phyloP scores from a whole-genome alignment of 2,329 filamentous ascomycete species.

The Aspergillus fumigatiaffinis region DNA sequence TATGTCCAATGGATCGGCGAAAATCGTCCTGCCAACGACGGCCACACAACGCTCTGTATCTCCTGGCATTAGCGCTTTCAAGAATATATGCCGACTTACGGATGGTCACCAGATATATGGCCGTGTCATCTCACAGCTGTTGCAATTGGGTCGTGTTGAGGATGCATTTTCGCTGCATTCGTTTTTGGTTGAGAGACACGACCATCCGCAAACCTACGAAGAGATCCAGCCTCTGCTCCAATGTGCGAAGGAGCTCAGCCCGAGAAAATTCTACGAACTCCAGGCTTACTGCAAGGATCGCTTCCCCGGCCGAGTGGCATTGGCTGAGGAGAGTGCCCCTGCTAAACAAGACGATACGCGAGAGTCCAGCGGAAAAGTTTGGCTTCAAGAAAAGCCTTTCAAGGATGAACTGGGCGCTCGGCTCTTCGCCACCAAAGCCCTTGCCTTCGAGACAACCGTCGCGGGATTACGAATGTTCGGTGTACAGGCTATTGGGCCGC shows the following conservation, averaged over 20 bases:
- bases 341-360: background rate
- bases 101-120: slow-evolving; percentile 42
- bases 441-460: slow-evolving; percentile 69
- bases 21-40: slow-evolving; percentile 8
- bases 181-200: slow-evolving; percentile 38
- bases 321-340: slow-evolving; percentile 9
- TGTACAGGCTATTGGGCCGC: slow-evolving; percentile 66
- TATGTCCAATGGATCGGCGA: slow-evolving; percentile 16
- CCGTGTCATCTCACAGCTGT: slow-evolving; percentile 39
- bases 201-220: slow-evolving; percentile 38
- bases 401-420: slow-evolving; percentile 72
- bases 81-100: slow-evolving; percentile 39
- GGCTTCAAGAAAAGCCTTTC: slow-evolving; percentile 44
- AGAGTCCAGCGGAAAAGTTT: slow-evolving; percentile 1
- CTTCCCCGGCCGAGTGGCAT: slow-evolving; percentile 11
- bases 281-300: slow-evolving; percentile 16
- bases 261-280: slow-evolving; percentile 21
- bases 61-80: slow-evolving; percentile 34
- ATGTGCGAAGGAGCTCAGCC: slow-evolving; percentile 33
- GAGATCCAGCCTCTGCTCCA: slow-evolving; percentile 40
- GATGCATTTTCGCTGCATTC: slow-evolving; percentile 46
- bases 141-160: slow-evolving; percentile 32
- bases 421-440: slow-evolving; percentile 73
- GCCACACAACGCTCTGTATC: slow-evolving; percentile 8
- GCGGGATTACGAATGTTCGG: slow-evolving; percentile 67